These are phyloP conservation scores for Pluteus cervinus DNA, from an alignment of 768 basidiomycete species.

Conservation along the genomic window DNA sequence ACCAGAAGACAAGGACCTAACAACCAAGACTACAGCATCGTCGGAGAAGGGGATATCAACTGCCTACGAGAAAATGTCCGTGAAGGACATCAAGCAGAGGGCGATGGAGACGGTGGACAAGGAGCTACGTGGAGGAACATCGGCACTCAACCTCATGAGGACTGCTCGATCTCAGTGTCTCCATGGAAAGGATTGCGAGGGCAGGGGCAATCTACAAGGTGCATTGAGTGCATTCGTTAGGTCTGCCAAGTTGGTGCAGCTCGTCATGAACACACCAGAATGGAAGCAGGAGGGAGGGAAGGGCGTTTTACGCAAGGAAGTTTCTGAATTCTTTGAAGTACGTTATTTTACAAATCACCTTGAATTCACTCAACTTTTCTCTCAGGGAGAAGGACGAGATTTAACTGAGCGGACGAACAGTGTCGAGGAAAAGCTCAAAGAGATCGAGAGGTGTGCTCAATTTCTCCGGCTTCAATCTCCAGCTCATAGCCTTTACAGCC, in stretches of 20 bases:
- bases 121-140: slow-evolving; percentile 51
- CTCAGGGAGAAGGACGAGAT: slow-evolving; percentile 32
- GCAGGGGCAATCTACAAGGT: slow-evolving; percentile 51
- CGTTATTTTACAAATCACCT: slow-evolving; percentile 14
- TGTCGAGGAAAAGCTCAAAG: slow-evolving; percentile 42
- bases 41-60: slow-evolving; percentile 13
- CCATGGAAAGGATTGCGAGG: slow-evolving; percentile 46
- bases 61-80: slow-evolving; percentile 29
- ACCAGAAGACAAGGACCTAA: background rate
- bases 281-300: slow-evolving; percentile 47
- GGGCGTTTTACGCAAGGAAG: slow-evolving; percentile 56
- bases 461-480: slow-evolving; percentile 12
- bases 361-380: slow-evolving; percentile 7
- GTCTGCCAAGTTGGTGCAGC: slow-evolving; percentile 51
- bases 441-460: slow-evolving; percentile 32
- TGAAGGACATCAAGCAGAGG: slow-evolving; percentile 37
- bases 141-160: slow-evolving; percentile 55
- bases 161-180: slow-evolving; percentile 53
- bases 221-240: slow-evolving; percentile 57
- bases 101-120: slow-evolving; percentile 41
- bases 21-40: slow-evolving; percentile 6
- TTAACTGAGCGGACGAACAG: slow-evolving; percentile 27
- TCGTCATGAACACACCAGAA: slow-evolving; percentile 56
- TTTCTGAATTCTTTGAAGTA: slow-evolving; percentile 62
- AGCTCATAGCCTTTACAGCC: too few relatives aligned